Evolutionary conservation across 805 yeast species (phyloP).

Genomic region (Nakazawaea ishiwadae): DNA sequence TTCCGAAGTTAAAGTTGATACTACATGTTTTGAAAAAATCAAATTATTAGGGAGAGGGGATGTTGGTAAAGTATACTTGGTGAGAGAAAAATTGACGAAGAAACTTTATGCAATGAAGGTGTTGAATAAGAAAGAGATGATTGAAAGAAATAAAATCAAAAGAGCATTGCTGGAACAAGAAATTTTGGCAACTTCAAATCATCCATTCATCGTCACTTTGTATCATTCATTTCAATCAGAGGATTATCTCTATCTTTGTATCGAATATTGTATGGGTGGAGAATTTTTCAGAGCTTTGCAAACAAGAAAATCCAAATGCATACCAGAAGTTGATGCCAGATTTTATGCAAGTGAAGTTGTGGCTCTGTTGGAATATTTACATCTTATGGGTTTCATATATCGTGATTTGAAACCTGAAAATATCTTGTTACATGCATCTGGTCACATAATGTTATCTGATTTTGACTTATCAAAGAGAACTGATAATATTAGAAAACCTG

Average conservation of each 20-base stretch:
- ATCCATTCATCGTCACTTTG: conserved; percentile 94
- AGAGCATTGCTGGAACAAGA: conserved; percentile 96
- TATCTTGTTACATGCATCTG: conserved; percentile 89
- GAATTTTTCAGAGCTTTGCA: conserved; percentile 96
- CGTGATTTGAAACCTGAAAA: conserved; percentile 97
- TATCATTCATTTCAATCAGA: conserved; percentile 96
- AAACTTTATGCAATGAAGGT: conserved; percentile 91
- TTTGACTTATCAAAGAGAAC: conserved; percentile 93
- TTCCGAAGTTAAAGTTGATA: conserved; percentile 76
- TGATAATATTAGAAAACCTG: conserved; percentile 71
- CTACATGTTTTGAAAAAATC: conserved; percentile 83
- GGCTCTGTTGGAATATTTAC: conserved; percentile 93
- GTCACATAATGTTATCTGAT: conserved; percentile 97
- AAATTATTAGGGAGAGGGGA: conserved; percentile 95
- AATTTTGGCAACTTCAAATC: conserved; percentile 89
- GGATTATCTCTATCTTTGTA: conserved; percentile 85
- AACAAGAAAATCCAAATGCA: conserved; percentile 81
- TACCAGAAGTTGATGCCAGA: conserved; percentile 81
- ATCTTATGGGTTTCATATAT: conserved; percentile 94
- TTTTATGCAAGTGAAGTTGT: conserved; percentile 97
- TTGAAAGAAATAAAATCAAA: conserved; percentile 89
- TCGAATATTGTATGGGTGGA: conserved; percentile 99
- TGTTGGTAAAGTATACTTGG: conserved; percentile 94
- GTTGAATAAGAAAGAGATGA: conserved; percentile 86
- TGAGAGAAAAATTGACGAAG: conserved; percentile 71